Evolutionary conservation across 1,284 basidiomycete species (phyloP).

Genomic region (Pascua guehoae): DNA sequence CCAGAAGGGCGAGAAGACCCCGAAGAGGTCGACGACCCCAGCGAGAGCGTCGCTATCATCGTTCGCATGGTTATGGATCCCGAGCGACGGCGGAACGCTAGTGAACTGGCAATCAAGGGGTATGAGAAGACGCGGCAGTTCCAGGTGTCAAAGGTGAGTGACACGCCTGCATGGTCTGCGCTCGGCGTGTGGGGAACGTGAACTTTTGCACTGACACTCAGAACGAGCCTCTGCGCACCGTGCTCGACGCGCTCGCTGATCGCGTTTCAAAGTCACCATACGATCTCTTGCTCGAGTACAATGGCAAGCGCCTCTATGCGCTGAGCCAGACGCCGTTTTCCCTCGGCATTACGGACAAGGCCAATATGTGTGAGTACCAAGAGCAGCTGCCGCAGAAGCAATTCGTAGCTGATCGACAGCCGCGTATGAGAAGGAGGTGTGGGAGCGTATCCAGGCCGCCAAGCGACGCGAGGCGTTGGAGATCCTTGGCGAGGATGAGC

Average conservation of each 20-base stretch:
- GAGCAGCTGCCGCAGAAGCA: background rate
- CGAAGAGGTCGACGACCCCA: too few species aligned
- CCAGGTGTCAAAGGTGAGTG: slow-evolving; percentile 8
- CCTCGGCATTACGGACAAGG: slow-evolving; percentile 23
- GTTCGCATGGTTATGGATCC: slow-evolving; percentile 36
- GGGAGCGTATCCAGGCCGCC: slow-evolving; percentile 19
- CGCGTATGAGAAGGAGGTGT: slow-evolving; percentile 32
- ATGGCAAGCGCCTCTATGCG: slow-evolving; percentile 21
- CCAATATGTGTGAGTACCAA: slow-evolving; percentile 28
- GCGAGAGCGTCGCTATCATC: slow-evolving; percentile 15
- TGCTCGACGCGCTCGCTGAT: slow-evolving; percentile 22
- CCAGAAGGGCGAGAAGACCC: too few species aligned
- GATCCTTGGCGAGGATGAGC: background rate
- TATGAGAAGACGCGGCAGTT: slow-evolving; percentile 28
- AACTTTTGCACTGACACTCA: slow-evolving; percentile 6
- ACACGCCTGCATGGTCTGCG: background rate
- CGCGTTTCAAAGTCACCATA: slow-evolving; percentile 18
- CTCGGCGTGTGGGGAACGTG: too few species aligned
- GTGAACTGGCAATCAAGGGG: slow-evolving; percentile 24
- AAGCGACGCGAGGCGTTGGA: slow-evolving; percentile 1
- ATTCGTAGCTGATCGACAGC: slow-evolving; percentile 12
- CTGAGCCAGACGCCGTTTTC: slow-evolving; percentile 20
- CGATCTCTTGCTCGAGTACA: slow-evolving; percentile 31
- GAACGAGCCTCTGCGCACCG: slow-evolving; percentile 20
- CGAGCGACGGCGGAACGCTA: slow-evolving; percentile 11